These are phyloP conservation scores for Chlorella ohadii DNA, from an alignment of 139 green algal species.

Conservation along the genomic window DNA sequence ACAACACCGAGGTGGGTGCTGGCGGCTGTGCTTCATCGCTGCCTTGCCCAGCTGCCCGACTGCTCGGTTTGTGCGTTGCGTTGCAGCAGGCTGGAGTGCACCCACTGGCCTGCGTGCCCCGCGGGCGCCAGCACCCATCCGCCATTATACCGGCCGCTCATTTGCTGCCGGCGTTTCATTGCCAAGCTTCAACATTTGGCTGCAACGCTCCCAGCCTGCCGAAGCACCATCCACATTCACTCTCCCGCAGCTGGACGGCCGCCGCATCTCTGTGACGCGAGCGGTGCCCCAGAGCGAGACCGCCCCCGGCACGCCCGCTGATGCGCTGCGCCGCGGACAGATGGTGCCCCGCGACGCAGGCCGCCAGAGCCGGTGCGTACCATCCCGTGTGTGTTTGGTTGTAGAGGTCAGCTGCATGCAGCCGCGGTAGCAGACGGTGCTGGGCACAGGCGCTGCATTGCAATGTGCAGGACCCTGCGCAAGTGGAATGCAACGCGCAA, in stretches of 20 bases:
- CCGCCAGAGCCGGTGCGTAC: slow-evolving; percentile 5
- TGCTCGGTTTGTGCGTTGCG: too few species aligned
- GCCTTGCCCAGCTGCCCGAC: too few species aligned
- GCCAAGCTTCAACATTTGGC: too few species aligned
- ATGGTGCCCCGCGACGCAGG: slow-evolving; percentile 16
- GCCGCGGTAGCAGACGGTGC: not conserved
- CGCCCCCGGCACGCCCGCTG: slow-evolving; percentile 72
- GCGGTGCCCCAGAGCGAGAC: slow-evolving; percentile 80
- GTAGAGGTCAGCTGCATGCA: not conserved
- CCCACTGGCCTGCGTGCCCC: too few species aligned
- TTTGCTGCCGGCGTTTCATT: too few species aligned
- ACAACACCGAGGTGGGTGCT: slow-evolving; percentile 63
- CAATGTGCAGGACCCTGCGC: too few species aligned
- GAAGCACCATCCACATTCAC: too few species aligned
- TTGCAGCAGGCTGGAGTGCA: too few species aligned
- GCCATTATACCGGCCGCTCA: too few species aligned
- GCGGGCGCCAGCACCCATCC: too few species aligned
- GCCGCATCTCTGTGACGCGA: slow-evolving; percentile 74
- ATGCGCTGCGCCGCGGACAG: slow-evolving; percentile 54
- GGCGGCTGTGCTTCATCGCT: too few species aligned
- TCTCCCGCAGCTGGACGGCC: slow-evolving; percentile 60
- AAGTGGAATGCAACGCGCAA: not conserved
- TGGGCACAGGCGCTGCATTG: not conserved
- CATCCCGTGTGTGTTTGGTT: not conserved
- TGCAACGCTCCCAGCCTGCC: too few species aligned